Base-by-base conservation (phyloP, 1,284 basidiomycete species). In the Ustanciosporium gigantosporum region DNA sequence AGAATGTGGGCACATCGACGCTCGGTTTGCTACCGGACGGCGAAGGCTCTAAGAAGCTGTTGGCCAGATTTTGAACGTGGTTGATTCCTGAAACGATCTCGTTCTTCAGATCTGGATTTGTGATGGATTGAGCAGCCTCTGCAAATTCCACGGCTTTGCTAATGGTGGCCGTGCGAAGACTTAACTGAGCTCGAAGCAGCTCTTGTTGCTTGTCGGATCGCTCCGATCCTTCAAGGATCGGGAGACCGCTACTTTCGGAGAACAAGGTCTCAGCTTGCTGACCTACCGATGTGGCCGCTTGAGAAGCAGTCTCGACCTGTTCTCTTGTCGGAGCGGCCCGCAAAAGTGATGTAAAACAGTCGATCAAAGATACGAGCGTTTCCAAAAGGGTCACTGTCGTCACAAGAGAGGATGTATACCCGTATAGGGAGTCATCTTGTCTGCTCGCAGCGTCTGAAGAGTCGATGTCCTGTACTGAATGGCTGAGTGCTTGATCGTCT, bases 341-440 rank as follows among this genome's bases (percentile, higher is more conserved):
- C 16, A 68, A 27, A n/a, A 65, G 31, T 4, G 60, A 53, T 6
- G 48, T 42, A 4, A 39, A 43, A 31, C 58, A 53, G 8, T 53
- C 41, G 7, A 58, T 34, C 34, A 64, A 24, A 4, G 57, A 62
- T 4, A 43, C 29, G 2, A 55, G 44, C 31, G 67, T 67, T 20
- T 67, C 67, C 35, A 69, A 37, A 15, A 60, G 31, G 25, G 67
- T 50, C 20, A 46, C 37, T 5, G 64, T 53, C 14, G 64, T 69
- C 24, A 67, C 58, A 2, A 69, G 47, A 16, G 64, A 67, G 3
- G 67, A 58, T 2, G 67, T 67, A 29, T 67, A 69, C 5, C 59
- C 62, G 32, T 46, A 66, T 4, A 65, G 38, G 14, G 39, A 50
- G 3, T 37, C 41, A 29, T n/a, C n/a, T 29, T 29, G 27, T 29